Base-by-base conservation (phyloP, 495 filamentous ascomycete genomes). In the Sordaria brevicollis region DNA sequence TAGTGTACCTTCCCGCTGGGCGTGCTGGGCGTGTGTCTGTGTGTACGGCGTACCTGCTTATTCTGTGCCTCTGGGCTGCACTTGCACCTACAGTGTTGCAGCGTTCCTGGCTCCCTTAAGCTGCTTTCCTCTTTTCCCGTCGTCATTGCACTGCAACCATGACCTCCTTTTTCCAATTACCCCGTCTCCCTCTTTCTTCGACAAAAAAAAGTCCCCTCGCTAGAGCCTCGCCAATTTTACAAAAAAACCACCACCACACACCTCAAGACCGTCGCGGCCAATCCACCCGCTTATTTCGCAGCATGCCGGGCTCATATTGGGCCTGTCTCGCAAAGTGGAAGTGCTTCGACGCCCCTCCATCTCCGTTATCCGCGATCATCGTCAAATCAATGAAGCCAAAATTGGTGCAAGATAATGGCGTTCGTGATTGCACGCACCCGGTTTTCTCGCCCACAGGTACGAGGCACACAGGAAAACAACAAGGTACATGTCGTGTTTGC, bases 101-200 rank as follows among this genome's bases (percentile, higher is more conserved):
- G 41, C 4, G 41, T 49, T 49, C 19, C 19, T 49, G 41, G 15
- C 38, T n/a, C 15, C 38, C 38, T 39, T 9, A 36, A 36, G 68
- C 71, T 73, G 71, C 74, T 73, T 75, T 71, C 68, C 54, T 34
- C 35, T 34, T 43, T 49, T 66, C 35, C 41, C 35, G 67, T 36
- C 9, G 38, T 65, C 38, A 62, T 39, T n/a, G 19, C 39, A 31
- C 17, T 43, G 65, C 41, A 49, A 25, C 41, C 41, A 1, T 29
- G 49, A 17, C 21, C 49, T 57, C 49, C 49, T 62, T 31, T 31
- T 57, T 17, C 21, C 49, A 25, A n/a, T n/a, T n/a, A n/a, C n/a
- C n/a, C 25, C 49, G 13, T 62, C 49, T 62, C 25, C 25, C 49
- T 62, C 49, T 62, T 31, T 62, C 49, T n/a, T n/a, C 49, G 21